These are phyloP conservation scores for Stromatinia cepivora DNA, from an alignment of 2,329 filamentous ascomycete species.

Conservation along the genomic window DNA sequence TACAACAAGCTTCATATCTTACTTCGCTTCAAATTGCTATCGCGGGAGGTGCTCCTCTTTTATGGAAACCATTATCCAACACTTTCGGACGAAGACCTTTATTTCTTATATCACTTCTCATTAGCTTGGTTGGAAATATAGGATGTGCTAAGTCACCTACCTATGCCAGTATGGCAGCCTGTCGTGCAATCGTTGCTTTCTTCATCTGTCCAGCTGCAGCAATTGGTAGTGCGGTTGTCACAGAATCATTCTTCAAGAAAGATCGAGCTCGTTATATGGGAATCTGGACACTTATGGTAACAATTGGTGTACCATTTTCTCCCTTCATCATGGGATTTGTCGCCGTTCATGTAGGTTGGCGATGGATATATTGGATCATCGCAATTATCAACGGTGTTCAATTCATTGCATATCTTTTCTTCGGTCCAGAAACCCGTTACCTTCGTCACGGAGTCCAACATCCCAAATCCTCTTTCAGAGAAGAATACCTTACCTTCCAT, in stretches of 20 bases:
- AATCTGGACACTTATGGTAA: slow-evolving; percentile 48
- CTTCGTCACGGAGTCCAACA: slow-evolving; percentile 38
- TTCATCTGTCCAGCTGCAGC: slow-evolving; percentile 55
- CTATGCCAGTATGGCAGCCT: slow-evolving; percentile 50
- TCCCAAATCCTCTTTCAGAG: slow-evolving; percentile 34
- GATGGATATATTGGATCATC: slow-evolving; percentile 41
- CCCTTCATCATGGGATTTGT: slow-evolving; percentile 44
- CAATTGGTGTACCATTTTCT: slow-evolving; percentile 29
- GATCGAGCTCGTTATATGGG: slow-evolving; percentile 55
- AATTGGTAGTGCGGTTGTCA: slow-evolving; percentile 54
- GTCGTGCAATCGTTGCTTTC: slow-evolving; percentile 51
- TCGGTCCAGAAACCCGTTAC: slow-evolving; percentile 59
- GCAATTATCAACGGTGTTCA: slow-evolving; percentile 58
- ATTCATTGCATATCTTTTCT: slow-evolving; percentile 55
- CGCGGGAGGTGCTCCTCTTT: slow-evolving; percentile 52
- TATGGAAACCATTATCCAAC: slow-evolving; percentile 54
- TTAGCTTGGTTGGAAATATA: slow-evolving; percentile 50
- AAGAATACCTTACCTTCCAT: slow-evolving; percentile 45
- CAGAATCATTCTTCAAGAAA: slow-evolving; percentile 56
- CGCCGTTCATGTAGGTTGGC: slow-evolving; percentile 32
- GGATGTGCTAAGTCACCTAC: slow-evolving; percentile 50
- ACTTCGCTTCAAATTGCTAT: slow-evolving; percentile 54
- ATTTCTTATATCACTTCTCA: slow-evolving; percentile 49
- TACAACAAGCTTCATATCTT: slow-evolving; percentile 50
- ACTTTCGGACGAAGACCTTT: slow-evolving; percentile 53